Evolutionary conservation across 2,329 filamentous ascomycete genomes (phyloP).

Genomic region (Cytospora piceicola): DNA sequence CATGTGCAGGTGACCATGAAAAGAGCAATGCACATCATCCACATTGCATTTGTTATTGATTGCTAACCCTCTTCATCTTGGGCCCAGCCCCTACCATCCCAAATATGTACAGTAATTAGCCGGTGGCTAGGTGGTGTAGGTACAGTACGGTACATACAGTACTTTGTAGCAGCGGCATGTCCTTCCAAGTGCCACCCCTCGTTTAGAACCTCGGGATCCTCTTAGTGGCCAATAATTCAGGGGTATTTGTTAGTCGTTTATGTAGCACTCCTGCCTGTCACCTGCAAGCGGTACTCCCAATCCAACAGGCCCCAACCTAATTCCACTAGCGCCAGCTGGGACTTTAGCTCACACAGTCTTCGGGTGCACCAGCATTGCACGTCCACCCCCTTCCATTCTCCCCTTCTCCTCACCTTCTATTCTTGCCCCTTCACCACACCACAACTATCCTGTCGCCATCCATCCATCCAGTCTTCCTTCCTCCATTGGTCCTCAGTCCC

Average conservation of each 20-base stretch:
- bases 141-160: neutral
- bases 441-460: conserved; percentile 14
- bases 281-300: neutral
- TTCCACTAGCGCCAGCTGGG: conserved; percentile 5
- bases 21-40: conserved; percentile 5
- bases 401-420: conserved; percentile 18
- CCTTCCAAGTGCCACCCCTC: neutral
- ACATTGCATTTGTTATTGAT: conserved; percentile 4
- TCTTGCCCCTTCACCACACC: conserved; percentile 7
- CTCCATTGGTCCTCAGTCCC: conserved; percentile 23
- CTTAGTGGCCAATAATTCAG: conserved; percentile 1
- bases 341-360: conserved; percentile 5
- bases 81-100: neutral
- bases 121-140: neutral
- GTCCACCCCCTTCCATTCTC: conserved; percentile 4
- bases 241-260: neutral
- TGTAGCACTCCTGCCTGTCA: neutral
- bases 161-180: neutral
- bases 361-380: conserved; percentile 5
- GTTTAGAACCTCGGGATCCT: conserved; percentile 1
- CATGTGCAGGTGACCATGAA: neutral
- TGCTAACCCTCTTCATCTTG: conserved; percentile 1
- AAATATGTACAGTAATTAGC: too few species aligned
- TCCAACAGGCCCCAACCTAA: conserved; percentile 4
- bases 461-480: conserved; percentile 13